These are phyloP conservation scores for Kurtzmaniella quercitrusa DNA, from an alignment of 1,139 yeast species.

Conservation along the genomic window DNA sequence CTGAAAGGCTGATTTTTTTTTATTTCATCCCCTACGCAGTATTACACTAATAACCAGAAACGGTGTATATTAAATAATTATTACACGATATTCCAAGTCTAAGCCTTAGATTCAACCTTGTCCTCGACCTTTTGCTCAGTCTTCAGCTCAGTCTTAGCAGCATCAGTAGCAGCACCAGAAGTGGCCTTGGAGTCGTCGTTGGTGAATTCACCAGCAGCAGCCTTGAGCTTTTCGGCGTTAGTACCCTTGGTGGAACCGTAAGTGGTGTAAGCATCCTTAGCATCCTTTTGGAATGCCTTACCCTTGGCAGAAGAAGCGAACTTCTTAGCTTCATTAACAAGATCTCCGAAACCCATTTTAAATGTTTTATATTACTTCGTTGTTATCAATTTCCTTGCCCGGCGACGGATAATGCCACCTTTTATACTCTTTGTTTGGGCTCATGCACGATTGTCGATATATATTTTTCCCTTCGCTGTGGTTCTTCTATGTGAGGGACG, in stretches of 20 bases:
- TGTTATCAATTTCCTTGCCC: background rate
- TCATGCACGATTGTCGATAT: background rate
- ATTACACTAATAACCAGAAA: too few species aligned
- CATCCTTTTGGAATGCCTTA: constrained; percentile 20
- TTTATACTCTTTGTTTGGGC: background rate
- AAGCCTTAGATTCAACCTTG: background rate
- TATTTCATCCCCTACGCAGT: too few species aligned
- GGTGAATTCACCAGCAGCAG: constrained; percentile 23
- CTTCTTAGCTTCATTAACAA: constrained; percentile 13
- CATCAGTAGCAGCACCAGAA: constrained; percentile 2
- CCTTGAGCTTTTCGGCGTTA: constrained; percentile 29
- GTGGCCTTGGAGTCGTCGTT: constrained; percentile 1
- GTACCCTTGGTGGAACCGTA: constrained; percentile 28
- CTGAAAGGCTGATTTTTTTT: too few species aligned
- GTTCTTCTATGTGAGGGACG: background rate
- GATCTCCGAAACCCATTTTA: constrained; percentile 11
- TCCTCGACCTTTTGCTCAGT: background rate
- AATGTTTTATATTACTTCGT: background rate
- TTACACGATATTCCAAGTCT: background rate
- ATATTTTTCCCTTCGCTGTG: background rate
- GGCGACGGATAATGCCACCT: background rate
- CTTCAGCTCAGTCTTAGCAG: constrained; percentile 3
- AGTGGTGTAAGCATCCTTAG: constrained; percentile 29
- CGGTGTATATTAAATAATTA: too few species aligned
- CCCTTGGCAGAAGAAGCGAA: constrained; percentile 10